Evolutionary conservation across 768 basidiomycete genomes (phyloP).

Genomic region (Lactarius vividus): DNA sequence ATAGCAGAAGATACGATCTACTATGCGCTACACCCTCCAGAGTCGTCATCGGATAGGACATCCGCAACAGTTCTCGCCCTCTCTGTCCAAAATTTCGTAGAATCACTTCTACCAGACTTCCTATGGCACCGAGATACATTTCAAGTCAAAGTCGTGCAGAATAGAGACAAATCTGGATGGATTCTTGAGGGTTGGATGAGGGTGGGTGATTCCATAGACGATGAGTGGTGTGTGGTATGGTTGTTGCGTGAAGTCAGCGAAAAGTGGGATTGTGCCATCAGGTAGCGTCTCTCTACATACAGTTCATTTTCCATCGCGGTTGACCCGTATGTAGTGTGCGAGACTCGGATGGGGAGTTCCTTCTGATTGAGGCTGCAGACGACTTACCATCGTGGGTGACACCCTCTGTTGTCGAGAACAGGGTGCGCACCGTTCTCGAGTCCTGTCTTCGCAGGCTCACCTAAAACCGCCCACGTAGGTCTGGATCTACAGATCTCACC

Average conservation of each 20-base stretch:
- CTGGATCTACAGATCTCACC: conserved; percentile 80
- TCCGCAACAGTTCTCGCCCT: conserved; percentile 65
- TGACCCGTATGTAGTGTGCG: conserved; percentile 47
- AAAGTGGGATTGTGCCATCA: conserved; percentile 77
- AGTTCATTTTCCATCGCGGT: neutral
- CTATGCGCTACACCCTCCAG: conserved; percentile 67
- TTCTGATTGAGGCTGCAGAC: conserved; percentile 95
- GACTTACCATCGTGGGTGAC: conserved; percentile 86
- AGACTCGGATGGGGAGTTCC: conserved; percentile 94
- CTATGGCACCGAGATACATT: conserved; percentile 87
- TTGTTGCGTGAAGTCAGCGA: conserved; percentile 72
- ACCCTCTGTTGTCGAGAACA: conserved; percentile 87
- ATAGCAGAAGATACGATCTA: conserved; percentile 86
- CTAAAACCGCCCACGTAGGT: conserved; percentile 52
- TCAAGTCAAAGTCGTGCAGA: conserved; percentile 63
- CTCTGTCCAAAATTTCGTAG: conserved; percentile 57
- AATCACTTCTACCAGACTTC: conserved; percentile 54
- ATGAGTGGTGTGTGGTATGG: conserved; percentile 97
- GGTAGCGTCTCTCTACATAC: conserved; percentile 50
- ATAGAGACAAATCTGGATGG: conserved; percentile 48
- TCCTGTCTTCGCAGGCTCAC: neutral
- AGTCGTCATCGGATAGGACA: conserved; percentile 51
- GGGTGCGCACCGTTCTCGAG: conserved; percentile 57
- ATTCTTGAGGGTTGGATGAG: conserved; percentile 81
- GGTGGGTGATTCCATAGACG: conserved; percentile 95